Base-by-base conservation (phyloP, 2,329 filamentous ascomycete species). In the Epichloe sibirici region DNA sequence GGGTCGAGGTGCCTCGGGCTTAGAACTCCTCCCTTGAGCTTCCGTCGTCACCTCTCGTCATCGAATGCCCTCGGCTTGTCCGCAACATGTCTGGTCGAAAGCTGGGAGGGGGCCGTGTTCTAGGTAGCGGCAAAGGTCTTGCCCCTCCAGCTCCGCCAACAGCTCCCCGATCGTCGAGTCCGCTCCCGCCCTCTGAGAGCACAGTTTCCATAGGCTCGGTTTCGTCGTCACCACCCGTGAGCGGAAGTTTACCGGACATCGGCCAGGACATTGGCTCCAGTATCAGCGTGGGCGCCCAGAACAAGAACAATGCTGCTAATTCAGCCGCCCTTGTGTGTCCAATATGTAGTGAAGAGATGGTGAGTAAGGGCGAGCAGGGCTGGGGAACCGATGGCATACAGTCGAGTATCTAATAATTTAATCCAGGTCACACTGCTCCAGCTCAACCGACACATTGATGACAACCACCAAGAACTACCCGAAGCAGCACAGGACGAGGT, bases 271-370 rank as follows among this genome's bases (percentile, higher is more conserved):
- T 96, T 51, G 80, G 81, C 39, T 88, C 89, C 52, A 86, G 87
- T 63, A 85, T 96, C 61, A 90, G 86, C 51, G 71, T 93, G 21
- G 75, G 71, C 23, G 69, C 71, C 9, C 72, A 76, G 17, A 74
- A 77, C 50, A 74, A 76, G 73, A 55, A 76, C 77, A 57, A 75
- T 71, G 48, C 77, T 12, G 57, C 62, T 8, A 60, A 65, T 55
- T 54, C 81, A 50, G 80, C 80, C 58, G 79, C 79, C 67, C 81
- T 98, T 54, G 82, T 91, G 52, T 98, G 93, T 67, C 93, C 93
- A n/a, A 98, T 98, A 65, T 98, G 93, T 70, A 90, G 84, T 61
- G 94, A 97, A 71, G 90, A 96, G 69, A 98, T 98, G 93, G 90
- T 93, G 72, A 57, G 72, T 62, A 25, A 25, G 8, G 31, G 39